Evolutionary conservation across 208 protist species (phyloP).

Genomic region (Leishmania aethiopica): DNA sequence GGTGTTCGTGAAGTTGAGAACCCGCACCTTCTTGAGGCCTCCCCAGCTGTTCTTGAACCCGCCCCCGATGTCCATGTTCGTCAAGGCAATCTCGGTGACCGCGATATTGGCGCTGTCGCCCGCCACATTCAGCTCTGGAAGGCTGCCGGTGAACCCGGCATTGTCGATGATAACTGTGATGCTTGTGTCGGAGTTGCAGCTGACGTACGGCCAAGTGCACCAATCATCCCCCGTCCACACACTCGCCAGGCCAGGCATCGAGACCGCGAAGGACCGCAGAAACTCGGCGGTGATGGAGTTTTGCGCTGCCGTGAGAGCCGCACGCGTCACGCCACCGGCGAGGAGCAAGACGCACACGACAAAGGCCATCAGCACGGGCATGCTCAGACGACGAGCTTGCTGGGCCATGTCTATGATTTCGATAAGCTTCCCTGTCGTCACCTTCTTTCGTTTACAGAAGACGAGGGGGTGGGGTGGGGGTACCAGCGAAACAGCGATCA

Average conservation of each 20-base stretch:
- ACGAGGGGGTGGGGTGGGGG: not conserved
- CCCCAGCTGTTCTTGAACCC: slow-evolving; percentile 22
- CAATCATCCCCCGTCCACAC: slow-evolving; percentile 13
- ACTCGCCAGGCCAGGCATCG: slow-evolving; percentile 13
- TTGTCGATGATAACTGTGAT: slow-evolving; percentile 11
- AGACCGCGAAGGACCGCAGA: slow-evolving; percentile 5
- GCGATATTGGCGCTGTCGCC: slow-evolving; percentile 8
- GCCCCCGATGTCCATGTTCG: slow-evolving; percentile 22
- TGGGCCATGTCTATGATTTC: not conserved
- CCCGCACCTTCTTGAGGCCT: not conserved
- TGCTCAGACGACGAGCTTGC: not conserved
- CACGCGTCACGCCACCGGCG: not conserved
- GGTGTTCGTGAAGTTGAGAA: slow-evolving; percentile 21
- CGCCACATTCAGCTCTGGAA: slow-evolving; percentile 1
- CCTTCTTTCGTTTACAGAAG: not conserved
- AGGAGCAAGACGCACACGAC: not conserved
- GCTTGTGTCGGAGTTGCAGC: slow-evolving; percentile 7
- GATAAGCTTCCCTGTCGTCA: not conserved
- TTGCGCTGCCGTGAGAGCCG: slow-evolving; percentile 8
- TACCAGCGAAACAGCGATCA: not conserved
- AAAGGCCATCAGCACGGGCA: slow-evolving; percentile 1
- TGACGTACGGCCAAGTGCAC: slow-evolving; percentile 16
- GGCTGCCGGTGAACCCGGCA: slow-evolving; percentile 2
- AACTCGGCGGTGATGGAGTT: slow-evolving; percentile 13
- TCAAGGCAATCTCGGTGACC: not conserved